Evolutionary conservation across 306 rosid genomes (phyloP).

Genomic region (Acacia acuminata): DNA sequence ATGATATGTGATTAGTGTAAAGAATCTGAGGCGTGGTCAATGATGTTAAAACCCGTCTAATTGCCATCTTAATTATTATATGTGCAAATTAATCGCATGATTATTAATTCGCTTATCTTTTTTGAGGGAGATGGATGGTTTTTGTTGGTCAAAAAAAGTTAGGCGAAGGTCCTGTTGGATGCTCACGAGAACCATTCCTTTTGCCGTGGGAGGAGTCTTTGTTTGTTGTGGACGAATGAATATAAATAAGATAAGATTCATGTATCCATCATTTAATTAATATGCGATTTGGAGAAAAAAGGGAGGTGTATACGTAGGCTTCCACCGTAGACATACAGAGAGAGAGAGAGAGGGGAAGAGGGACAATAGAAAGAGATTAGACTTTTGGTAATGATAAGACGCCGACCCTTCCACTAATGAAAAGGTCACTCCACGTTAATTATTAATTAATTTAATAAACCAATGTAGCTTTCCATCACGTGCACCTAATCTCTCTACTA

Average conservation of each 20-base stretch:
- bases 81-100: neutral
- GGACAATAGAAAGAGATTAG: neutral
- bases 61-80: neutral
- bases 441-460: constrained; percentile 18
- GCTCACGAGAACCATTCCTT: neutral
- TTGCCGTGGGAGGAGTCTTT: neutral
- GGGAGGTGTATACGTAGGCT: constrained; percentile 12
- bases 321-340: neutral
- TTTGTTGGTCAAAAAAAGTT: constrained; percentile 38
- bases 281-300: neutral
- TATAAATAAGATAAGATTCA: neutral
- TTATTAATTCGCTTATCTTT: neutral
- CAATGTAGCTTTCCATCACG: constrained; percentile 22
- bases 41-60: neutral
- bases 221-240: neutral
- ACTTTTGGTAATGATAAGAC: constrained; percentile 37
- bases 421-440: neutral
- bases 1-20: constrained; percentile 25
- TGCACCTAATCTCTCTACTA: neutral
- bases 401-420: constrained; percentile 38
- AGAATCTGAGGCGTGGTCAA: constrained; percentile 35
- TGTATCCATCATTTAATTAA: neutral
- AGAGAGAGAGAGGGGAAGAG: neutral
- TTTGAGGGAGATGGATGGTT: neutral
- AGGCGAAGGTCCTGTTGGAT: constrained; percentile 36